Evolutionary conservation across 1,139 yeast genomes (phyloP), one percentile per base, ranked within the genome.

Genomic region (Ogataea hybrid): DNA sequence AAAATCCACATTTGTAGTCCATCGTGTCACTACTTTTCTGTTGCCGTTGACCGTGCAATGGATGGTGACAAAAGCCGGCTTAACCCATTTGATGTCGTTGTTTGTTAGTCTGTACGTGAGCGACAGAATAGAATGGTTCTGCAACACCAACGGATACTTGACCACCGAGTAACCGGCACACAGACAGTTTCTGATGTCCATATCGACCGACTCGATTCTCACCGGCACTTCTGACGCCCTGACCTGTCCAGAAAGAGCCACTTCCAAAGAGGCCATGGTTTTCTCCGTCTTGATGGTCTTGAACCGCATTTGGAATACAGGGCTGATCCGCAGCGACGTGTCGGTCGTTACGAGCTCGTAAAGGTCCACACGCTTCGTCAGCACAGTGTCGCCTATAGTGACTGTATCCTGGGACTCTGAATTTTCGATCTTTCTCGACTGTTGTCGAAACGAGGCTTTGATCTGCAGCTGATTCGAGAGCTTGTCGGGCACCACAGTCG

Each of bases 1-100:
- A 52, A 81, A 79, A 50, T 81, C 88, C 28, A 82, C 65, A 35
- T 68, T 68, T 1, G 90, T 84, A 3, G 75, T 65, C 82, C 89
- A 80, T 37, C 67, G 67, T 0, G 87, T 81, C 10, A 65, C 60
- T n/a, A 82, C 71, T 6, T 54, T 45, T 23, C 58, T 56, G 0
- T 44, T 28, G 3, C 41, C 45, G 34, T 48, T 50, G 9, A 55
- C 40, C 7, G 46, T 49, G 10, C 69, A 46, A 57, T 63, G 47
- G 51, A 71, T 44, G 52, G 54, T 55, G 22, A 75, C 62, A 17
- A 54, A 54, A 23, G 74, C 63, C 51, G 63, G 48, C 67, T 62
- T 43, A 66, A 71, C 48, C 63, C 68, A 22, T 67, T 57, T 32
- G 42, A 56, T 46, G 17, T 52, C 58, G 25, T 51, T 56, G 39